phyloP scores from a whole-genome alignment of 495 filamentous ascomycete species.

The Podospora bellae-mahoneyi region DNA sequence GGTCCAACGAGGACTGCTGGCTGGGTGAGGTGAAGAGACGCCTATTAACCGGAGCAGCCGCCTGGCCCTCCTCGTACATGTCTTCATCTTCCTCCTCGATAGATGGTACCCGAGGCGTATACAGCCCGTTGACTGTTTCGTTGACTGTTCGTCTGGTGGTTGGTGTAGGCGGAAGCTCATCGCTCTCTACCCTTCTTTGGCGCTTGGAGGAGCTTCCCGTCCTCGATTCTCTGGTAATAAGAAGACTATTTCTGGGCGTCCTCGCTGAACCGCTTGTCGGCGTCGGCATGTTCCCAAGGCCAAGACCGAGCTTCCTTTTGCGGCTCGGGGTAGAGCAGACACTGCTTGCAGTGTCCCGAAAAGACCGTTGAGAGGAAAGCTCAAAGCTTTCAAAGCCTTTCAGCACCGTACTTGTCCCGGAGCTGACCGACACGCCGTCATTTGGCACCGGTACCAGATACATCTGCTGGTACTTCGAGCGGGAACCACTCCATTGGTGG shows the following conservation, averaged over 20 bases:
- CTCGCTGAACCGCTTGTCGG: neutral
- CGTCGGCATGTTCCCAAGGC: neutral
- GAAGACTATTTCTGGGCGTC: neutral
- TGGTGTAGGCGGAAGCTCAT: neutral
- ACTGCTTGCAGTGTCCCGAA: neutral
- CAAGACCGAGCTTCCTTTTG: neutral
- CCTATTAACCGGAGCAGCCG: neutral
- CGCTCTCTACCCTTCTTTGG: neutral
- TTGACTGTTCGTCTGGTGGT: neutral
- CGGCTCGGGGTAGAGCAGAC: neutral
- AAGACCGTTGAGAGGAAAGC: neutral
- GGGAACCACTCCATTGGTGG: neutral
- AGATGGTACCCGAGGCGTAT: neutral
- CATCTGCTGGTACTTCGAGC: neutral
- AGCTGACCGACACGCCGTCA: neutral
- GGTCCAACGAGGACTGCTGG: no score
- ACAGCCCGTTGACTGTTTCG: neutral
- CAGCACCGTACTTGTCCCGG: neutral
- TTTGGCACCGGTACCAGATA: neutral
- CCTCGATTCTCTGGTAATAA: neutral
- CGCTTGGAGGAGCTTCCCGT: neutral
- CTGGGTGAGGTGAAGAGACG: neutral
- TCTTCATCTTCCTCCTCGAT: neutral
- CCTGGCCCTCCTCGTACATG: neutral
- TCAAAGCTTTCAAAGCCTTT: neutral